Base-by-base conservation (phyloP, 2,329 filamentous ascomycete genomes). In the Dryadomyces quercus-mongolicae region DNA sequence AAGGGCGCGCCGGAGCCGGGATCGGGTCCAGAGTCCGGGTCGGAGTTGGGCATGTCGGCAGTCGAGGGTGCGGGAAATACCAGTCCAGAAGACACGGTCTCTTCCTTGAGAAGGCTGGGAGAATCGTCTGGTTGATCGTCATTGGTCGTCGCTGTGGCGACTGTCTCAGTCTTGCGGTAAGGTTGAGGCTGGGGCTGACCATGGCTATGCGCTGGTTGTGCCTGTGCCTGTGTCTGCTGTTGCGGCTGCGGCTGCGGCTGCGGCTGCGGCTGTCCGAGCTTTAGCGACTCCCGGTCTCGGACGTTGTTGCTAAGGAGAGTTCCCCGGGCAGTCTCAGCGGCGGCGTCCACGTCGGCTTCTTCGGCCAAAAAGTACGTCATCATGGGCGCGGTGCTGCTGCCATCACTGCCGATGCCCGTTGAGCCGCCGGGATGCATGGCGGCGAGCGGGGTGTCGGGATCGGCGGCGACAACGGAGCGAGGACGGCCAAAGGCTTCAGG, bases 341-440 rank as follows among this genome's bases (percentile, higher is more conserved):
- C 68, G 12, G 69, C 65, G 57, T 74, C 72, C 55, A 77, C 63
- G 5, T 69, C 67, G 51, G 71, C 68, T 61, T 77, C 75, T 56
- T 75, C 72, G 56, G 74, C 70, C 44, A 78, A 61, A 55, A 76
- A 72, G 58, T 75, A 77, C 47, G 73, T 76, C 72, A 77, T 76
- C 56, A 73, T 70, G 52, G 69, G 67, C 55, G 54, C 49, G 21
- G 54, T 22, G 1, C 18, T 12, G 49, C 22, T 42, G 34, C 55
- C 31, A 43, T 40, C 52, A n/a, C n/a, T 16, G n/a, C 13, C 42
- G 16, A 40, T 45, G 16, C 42, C 42, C 18, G 42, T 42, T 42
- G 38, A 12, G 36, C 58, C 64, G 54, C 62, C 63, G 56, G 56
- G 58, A 49, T 60, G 59, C 36, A 63, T 62, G 59, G 48, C 15